These are phyloP conservation scores for Tetramitus jugosus DNA, from an alignment of 208 protist species.

Conservation along the genomic window DNA sequence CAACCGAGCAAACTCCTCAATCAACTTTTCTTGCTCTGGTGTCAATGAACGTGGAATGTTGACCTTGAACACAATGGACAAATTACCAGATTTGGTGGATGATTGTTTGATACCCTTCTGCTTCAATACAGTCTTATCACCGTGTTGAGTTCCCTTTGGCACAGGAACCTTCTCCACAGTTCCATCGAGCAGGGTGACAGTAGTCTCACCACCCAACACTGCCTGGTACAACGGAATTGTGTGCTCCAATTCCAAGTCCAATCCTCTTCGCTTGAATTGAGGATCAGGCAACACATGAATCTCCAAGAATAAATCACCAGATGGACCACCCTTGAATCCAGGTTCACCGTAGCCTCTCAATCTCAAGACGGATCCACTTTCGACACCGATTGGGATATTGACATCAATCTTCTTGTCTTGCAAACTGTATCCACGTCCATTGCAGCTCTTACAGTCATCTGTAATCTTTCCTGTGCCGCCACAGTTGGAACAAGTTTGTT, in stretches of 20 bases:
- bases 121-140: neutral
- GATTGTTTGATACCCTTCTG: neutral
- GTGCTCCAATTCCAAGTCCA: neutral
- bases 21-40: neutral
- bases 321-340: neutral
- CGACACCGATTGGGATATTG: neutral
- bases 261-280: neutral
- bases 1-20: no score
- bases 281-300: neutral
- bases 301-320: slow-evolving; percentile 10
- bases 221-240: neutral
- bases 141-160: neutral
- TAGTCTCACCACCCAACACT: neutral
- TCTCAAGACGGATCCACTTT: neutral
- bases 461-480: neutral
- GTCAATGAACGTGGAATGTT: neutral
- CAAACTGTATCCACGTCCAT: neutral
- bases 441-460: neutral
- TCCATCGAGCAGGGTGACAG: neutral
- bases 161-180: neutral
- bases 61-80: neutral
- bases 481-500: neutral
- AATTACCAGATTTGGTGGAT: neutral
- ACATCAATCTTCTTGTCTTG: neutral
- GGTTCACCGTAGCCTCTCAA: neutral